Evolutionary conservation across 768 basidiomycete genomes (phyloP), one percentile per base, ranked within the genome.

Genomic region (Russula emetica): DNA sequence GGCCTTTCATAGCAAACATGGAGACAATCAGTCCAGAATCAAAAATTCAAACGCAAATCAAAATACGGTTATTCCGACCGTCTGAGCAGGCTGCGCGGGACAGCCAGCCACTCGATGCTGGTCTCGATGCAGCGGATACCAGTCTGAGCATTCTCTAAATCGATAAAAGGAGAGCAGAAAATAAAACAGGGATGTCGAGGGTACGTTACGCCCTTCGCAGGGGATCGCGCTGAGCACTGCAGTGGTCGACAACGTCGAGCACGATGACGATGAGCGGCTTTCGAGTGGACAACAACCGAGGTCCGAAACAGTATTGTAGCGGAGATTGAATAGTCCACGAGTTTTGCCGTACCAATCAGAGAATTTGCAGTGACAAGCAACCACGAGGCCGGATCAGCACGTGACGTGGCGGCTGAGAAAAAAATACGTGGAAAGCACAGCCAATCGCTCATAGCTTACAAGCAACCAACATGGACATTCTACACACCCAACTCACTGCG

Each of bases 91-190:
- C 78, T 69, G 82, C 82, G 74, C 83, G 86, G 74, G 85, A 85
- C 79, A 90, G 82, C 77, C 83, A 79, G 70, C 87, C 85, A 79
- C 83, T 79, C 68, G 85, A 82, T 66, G 85, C 75, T 64, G 87
- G 72, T 65, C 70, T 70, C 52, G 74, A 72, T 66, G 83, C 74
- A 83, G 81, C 74, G 79, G 85, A 83, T 52, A 88, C 86, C 67
- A 89, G 78, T 71, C 88, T 85, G 72, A 88, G 77, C 88, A 90
- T 89, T 64, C 67, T 70, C 58, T 58, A 51, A 28, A 38, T 54
- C 40, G 32, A 59, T 32, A 34, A 44, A 58, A 54, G 9, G 20
- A 51, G n/a, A 40, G 14, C 8, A 20, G n/a, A 38, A 60, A 61
- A 64, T 45, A 26, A 28, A 10, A 26, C 14, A 6, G 20, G 55